These are phyloP conservation scores for Aurantiochytrium sp. DNA, from an alignment of 108 stramenopile species.

Conservation along the genomic window DNA sequence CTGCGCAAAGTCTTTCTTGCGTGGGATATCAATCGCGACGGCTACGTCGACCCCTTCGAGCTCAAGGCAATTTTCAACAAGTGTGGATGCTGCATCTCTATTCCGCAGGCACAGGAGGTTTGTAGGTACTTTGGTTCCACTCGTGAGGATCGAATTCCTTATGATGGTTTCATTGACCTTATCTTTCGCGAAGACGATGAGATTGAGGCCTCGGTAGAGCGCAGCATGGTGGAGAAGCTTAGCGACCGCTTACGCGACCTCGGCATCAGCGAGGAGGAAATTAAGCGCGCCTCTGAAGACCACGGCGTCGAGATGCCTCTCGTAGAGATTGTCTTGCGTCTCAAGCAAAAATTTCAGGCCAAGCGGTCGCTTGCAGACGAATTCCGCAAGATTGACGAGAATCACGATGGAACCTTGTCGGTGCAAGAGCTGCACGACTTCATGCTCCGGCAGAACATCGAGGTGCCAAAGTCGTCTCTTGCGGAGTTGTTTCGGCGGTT, in stretches of 20 bases:
- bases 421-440: neutral
- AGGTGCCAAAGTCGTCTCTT: neutral
- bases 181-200: neutral
- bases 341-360: neutral
- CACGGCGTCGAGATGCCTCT: neutral
- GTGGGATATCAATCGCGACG: constrained; percentile 3
- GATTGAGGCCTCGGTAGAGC: neutral
- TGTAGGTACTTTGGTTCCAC: neutral
- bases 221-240: neutral
- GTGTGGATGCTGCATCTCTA: neutral
- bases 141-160: neutral
- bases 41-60: neutral
- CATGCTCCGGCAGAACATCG: neutral
- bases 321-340: neutral
- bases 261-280: neutral
- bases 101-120: neutral
- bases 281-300: neutral
- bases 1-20: neutral
- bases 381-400: neutral
- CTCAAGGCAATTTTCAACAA: neutral
- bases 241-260: neutral
- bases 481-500: neutral
- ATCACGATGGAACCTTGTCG: neutral
- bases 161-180: neutral
- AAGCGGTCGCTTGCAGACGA: neutral